A percentile compares a stretch with the other conserved stretches of the same genome.
phyloP scores from a whole-genome alignment of 306 rosid genomes.

The Herpetospermum pedunculosum region DNA sequence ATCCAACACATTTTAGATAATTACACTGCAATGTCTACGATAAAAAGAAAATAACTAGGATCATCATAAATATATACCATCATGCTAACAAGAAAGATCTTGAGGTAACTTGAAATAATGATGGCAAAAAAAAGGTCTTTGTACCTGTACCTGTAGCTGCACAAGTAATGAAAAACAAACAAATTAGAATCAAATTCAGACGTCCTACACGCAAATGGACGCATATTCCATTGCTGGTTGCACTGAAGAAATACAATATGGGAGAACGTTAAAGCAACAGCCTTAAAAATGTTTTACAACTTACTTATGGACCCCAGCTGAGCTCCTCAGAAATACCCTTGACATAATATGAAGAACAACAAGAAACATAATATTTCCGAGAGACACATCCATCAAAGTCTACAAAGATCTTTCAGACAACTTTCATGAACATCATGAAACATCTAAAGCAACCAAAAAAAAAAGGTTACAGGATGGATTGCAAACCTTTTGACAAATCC shows the following conservation, averaged over 20 bases:
- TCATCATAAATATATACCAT: conserved; percentile 36
- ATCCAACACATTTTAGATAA: background rate
- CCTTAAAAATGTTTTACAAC: background rate
- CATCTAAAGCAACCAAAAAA: background rate
- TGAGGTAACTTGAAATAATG: conserved; percentile 75
- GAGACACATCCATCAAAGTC: conserved; percentile 39
- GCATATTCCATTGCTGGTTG: background rate
- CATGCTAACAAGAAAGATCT: conserved; percentile 68
- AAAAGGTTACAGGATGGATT: background rate
- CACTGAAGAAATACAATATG: background rate
- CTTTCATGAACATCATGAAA: background rate
- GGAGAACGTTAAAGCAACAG: background rate
- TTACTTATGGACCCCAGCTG: conserved; percentile 40
- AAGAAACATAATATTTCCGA: conserved; percentile 64
- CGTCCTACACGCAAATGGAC: background rate
- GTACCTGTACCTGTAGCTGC: conserved; percentile 10
- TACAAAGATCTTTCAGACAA: conserved; percentile 19
- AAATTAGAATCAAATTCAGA: background rate
- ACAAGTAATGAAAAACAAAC: background rate
- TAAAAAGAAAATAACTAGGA: background rate
- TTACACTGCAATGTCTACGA: background rate
- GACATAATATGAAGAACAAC: conserved; percentile 36
- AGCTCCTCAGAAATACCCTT: conserved; percentile 36
- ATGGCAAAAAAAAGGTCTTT: conserved; percentile 50
- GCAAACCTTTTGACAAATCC: conserved; percentile 52